Conservation (phyloP, 305 asterid genomes). For the Andrographis paniculata region DNA sequence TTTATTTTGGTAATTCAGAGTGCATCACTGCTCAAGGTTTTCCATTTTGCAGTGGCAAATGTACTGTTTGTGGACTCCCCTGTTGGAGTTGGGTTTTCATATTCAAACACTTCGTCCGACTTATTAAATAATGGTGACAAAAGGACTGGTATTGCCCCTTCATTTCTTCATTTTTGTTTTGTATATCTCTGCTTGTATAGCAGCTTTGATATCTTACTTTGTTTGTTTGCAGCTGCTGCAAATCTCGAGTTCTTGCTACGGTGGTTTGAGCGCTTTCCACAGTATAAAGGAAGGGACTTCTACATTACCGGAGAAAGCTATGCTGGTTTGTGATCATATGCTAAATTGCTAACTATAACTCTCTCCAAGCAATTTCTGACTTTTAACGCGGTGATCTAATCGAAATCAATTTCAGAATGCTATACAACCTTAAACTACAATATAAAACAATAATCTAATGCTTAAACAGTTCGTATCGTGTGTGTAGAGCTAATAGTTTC, state of each 20-base stretch:
- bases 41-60: constrained; percentile 62
- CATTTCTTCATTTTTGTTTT: constrained; percentile 5
- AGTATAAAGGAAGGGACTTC: constrained; percentile 76
- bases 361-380: too few species aligned
- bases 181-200: constrained; percentile 6
- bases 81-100: constrained; percentile 91
- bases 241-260: constrained; percentile 51
- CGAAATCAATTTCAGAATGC: too few species aligned
- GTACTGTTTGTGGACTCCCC: constrained; percentile 86
- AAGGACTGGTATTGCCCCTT: constrained; percentile 56
- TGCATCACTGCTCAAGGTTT: too few species aligned
- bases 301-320: constrained; percentile 87
- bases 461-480: too few species aligned
- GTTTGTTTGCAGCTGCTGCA: constrained; percentile 68
- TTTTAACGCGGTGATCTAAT: too few species aligned
- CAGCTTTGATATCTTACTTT: constrained; percentile 19
- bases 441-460: too few species aligned
- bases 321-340: constrained; percentile 48
- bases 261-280: constrained; percentile 93
- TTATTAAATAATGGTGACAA: constrained; percentile 61
- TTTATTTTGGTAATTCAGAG: too few species aligned
- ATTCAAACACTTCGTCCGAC: constrained; percentile 81
- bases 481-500: too few species aligned
- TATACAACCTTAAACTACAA: too few species aligned
- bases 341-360: not conserved